Evolutionary conservation across 345 rosid genomes (phyloP), one percentile per base, ranked within the genome.

Genomic region (Citrus sinensis): DNA sequence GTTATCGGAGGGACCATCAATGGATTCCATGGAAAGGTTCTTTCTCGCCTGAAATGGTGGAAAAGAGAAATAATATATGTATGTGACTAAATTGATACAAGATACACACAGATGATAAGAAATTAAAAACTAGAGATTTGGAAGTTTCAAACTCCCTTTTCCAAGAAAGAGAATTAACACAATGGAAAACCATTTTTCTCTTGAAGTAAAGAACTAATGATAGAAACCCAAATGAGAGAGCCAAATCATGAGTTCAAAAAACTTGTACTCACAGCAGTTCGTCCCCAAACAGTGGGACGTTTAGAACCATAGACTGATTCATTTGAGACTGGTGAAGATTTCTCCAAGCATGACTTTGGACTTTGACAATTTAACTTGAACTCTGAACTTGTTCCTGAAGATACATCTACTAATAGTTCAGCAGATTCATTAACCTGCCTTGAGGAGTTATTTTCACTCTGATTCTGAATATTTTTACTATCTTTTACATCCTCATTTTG

Each of bases 11-110:
- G 85, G 64, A 67, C 46, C 85, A 83, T 92, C 93, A 80, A 87
- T 84, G 77, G 92, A 88, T 81, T 92, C 98, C 97, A 89, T 85
- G 37, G 98, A 86, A 54, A 89, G 93, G 82, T 91, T 89, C 88
- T 88, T 96, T 85, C 75, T 94, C 63, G 86, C 98, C 99, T 96
- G 89, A 77, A 82, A 39, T 67, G 75, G 72, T 42, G 60, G 61
- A 76, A 75, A 71, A 46, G 66, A 79, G 37, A 46, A 71, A n/a
- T 73, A 42, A 72, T 39, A 61, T 59, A 68, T 34, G 68, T 54
- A 42, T 56, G 10, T 24, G 22, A 35, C 37, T 66, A 76, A 74
- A 34, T 72, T 46, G 58, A 70, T 13, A 75, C 10, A 71, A 55
- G 20, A 63, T 42, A 40, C 17, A 63, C 63, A 75, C 37, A 37